These are phyloP conservation scores for Yamadazyma jaroonii DNA, from an alignment of 1,139 yeast species.

Conservation along the genomic window DNA sequence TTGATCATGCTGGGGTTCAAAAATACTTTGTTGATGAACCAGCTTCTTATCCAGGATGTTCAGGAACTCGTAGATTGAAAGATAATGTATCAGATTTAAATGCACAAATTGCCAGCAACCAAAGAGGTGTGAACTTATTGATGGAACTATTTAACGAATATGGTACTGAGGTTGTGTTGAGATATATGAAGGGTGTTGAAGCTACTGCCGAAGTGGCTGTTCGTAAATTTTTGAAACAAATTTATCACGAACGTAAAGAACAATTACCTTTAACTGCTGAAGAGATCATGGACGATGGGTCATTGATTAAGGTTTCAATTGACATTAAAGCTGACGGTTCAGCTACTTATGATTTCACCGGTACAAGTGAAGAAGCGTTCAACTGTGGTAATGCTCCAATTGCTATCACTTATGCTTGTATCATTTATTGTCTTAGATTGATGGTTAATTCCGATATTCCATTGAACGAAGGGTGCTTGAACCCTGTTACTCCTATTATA, in stretches of 20 bases:
- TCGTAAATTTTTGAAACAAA: slow-evolving; percentile 34
- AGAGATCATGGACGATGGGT: slow-evolving; percentile 63
- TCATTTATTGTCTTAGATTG: slow-evolving; percentile 37
- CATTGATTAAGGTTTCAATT: slow-evolving; percentile 45
- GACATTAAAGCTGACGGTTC: slow-evolving; percentile 27
- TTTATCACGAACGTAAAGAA: slow-evolving; percentile 25
- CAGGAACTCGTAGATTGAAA: slow-evolving; percentile 37
- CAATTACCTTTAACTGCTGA: slow-evolving; percentile 37
- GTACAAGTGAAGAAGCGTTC: slow-evolving; percentile 19
- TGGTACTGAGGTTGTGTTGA: slow-evolving; percentile 27
- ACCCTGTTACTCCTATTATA: slow-evolving; percentile 31
- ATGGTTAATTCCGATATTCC: slow-evolving; percentile 39
- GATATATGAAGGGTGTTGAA: slow-evolving; percentile 42
- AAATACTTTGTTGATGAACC: slow-evolving; percentile 36
- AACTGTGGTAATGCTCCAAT: slow-evolving; percentile 40
- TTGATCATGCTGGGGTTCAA: slow-evolving; percentile 40
- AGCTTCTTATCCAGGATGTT: slow-evolving; percentile 41
- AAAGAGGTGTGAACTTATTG: slow-evolving; percentile 36
- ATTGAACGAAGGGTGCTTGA: slow-evolving; percentile 42
- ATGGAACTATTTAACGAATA: slow-evolving; percentile 30
- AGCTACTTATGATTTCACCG: slow-evolving; percentile 7
- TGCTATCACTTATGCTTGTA: slow-evolving; percentile 33
- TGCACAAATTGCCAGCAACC: slow-evolving; percentile 44
- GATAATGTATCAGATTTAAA: slow-evolving; percentile 43
- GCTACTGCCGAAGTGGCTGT: slow-evolving; percentile 41